Conservation (phyloP, 441 rosid species). For the Bocquillonia castaneifolia region DNA sequence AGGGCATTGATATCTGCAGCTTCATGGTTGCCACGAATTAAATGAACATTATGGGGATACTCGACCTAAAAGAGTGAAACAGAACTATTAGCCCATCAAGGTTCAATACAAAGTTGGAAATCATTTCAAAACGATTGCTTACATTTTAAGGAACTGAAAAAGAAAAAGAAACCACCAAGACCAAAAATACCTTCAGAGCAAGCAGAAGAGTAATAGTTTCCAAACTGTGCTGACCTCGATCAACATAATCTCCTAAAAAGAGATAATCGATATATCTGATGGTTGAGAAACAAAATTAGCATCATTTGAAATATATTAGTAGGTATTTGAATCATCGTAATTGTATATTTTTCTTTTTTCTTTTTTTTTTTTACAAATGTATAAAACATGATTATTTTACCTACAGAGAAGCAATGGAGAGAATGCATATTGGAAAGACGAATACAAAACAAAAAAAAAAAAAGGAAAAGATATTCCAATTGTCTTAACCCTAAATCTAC, state of each 20-base stretch:
- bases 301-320: constrained; percentile 4
- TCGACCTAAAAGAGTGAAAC: constrained; percentile 60
- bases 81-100: constrained; percentile 15
- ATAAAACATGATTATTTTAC: not conserved
- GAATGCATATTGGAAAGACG: not conserved
- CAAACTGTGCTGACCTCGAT: constrained; percentile 97
- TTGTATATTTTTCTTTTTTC: not conserved
- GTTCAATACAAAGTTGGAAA: constrained; percentile 17
- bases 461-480: not conserved
- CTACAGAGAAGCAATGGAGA: not conserved
- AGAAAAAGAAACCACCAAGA: constrained; percentile 8
- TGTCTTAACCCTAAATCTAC: not conserved
- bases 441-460: not conserved
- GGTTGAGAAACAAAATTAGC: constrained; percentile 28
- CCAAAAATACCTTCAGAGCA: constrained; percentile 72
- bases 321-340: not conserved
- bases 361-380: not conserved
- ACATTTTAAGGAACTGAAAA: not conserved
- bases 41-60: constrained; percentile 78
- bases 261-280: constrained; percentile 97
- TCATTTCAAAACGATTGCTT: not conserved
- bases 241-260: constrained; percentile 98
- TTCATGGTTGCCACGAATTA: constrained; percentile 99
- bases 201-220: constrained; percentile 92
- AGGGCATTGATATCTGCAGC: constrained; percentile 99